Percentiles rank a stretch among this genome's conserved stretches.
Evolutionary conservation across 1,284 basidiomycete species (phyloP).

Genomic region (Papiliotrema laurentii): DNA sequence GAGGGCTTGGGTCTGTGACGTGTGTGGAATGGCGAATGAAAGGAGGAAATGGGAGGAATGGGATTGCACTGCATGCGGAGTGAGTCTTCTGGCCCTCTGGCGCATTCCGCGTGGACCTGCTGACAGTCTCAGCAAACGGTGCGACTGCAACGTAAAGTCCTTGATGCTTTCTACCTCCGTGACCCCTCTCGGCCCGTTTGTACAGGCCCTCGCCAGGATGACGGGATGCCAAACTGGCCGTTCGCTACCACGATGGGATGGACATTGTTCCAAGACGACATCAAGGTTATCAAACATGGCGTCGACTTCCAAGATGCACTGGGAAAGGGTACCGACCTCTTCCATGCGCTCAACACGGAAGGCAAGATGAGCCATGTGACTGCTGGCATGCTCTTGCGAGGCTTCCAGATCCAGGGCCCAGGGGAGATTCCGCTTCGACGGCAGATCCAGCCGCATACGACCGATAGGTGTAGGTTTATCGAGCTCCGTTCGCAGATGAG

Average conservation of each 20-base stretch:
- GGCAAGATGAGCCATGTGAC: not conserved
- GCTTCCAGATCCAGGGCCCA: slow-evolving; percentile 14
- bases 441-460: slow-evolving; percentile 9
- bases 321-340: slow-evolving; percentile 18
- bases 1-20: slow-evolving; percentile 36
- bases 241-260: slow-evolving; percentile 12
- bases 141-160: slow-evolving; percentile 17
- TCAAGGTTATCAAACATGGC: slow-evolving; percentile 33
- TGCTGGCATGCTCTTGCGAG: slow-evolving; percentile 1
- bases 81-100: slow-evolving; percentile 5
- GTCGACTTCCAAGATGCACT: slow-evolving; percentile 10
- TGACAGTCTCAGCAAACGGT: not conserved
- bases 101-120: not conserved
- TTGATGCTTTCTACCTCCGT: slow-evolving; percentile 21
- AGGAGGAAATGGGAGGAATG: slow-evolving; percentile 32
- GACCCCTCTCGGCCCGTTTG: slow-evolving; percentile 22
- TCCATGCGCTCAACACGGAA: slow-evolving; percentile 19
- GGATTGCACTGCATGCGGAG: slow-evolving; percentile 34
- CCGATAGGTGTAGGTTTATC: slow-evolving; percentile 18
- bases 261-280: slow-evolving; percentile 28
- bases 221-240: slow-evolving; percentile 21
- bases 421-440: slow-evolving; percentile 19
- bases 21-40: slow-evolving; percentile 36
- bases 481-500: not conserved
- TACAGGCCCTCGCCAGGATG: slow-evolving; percentile 29